Evolutionary conservation across 1,284 basidiomycete genomes (phyloP).

Genomic region (Pseudozyma sp.): DNA sequence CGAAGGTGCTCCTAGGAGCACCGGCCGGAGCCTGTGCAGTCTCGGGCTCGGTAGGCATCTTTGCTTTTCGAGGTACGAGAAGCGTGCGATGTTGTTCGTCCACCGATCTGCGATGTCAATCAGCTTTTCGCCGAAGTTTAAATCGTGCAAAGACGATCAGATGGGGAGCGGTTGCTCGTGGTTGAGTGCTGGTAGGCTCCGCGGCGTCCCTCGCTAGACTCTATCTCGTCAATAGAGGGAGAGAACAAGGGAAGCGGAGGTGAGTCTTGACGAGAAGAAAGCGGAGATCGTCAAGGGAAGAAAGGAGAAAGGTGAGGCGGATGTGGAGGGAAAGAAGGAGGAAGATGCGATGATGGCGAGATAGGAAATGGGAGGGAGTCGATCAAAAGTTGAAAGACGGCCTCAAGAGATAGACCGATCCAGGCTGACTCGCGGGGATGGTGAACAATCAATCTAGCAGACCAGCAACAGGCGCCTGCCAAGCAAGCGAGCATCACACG

Average conservation of each 20-base stretch:
- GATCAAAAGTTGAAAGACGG: not conserved
- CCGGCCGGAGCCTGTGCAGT: constrained; percentile 51
- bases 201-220: constrained; percentile 11
- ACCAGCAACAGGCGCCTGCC: no score
- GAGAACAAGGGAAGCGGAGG: constrained; percentile 6
- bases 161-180: not conserved
- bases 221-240: constrained; percentile 20
- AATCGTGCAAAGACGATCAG: not conserved
- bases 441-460: not conserved
- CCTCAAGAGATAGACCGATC: constrained; percentile 9
- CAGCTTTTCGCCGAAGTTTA: not conserved
- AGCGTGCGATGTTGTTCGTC: not conserved
- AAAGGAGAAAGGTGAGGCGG: not conserved
- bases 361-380: not conserved
- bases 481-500: constrained; percentile 1
- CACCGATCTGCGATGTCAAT: not conserved
- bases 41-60: constrained; percentile 48
- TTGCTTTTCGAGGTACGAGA: constrained; percentile 5
- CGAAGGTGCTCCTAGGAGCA: constrained; percentile 56
- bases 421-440: constrained; percentile 10
- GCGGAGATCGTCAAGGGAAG: constrained; percentile 13
- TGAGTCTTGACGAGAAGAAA: constrained; percentile 10
- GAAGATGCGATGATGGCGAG: constrained; percentile 6
- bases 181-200: not conserved
- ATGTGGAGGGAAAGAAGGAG: constrained; percentile 1